Base-by-base conservation (phyloP, 345 rosid species). In the Hibiscus trionum region DNA sequence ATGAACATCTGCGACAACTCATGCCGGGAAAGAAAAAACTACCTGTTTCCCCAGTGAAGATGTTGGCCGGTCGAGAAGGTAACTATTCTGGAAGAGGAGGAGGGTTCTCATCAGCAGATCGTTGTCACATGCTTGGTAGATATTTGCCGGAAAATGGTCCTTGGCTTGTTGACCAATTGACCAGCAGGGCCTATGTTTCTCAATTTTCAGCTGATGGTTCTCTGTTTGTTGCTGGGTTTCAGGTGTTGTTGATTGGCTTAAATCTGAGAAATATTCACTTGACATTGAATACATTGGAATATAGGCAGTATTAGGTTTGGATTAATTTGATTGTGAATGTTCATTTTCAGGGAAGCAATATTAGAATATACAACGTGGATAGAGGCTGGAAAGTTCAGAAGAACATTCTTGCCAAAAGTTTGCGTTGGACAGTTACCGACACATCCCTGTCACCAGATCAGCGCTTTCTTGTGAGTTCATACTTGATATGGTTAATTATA, bases 361-460 rank as follows among this genome's bases (percentile, higher is more conserved):
- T 94, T 61, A 88, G 84, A 76, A 79, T 94, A 66, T 90, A 94
- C 76, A 77, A 94, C 79, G 97, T 88, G 15, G 95, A 90, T 63
- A 80, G 73, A 55, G 93, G 85, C 17, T 91, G 98, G 98, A 90
- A 87, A 81, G 77, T 82, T 80, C 93, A 88, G 82, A 91, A 88
- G 84, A 84, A 91, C 72, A 87, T 91, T 73, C 83, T 76, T 75
- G 84, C 95, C 11, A 90, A 86, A 84, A 88, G 84, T 78, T 80
- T 94, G 80, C 93, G 85, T 35, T 94, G 98, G 98, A 94, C 98
- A 0, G 82, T 94, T 70, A 94, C 98, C 11, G 98, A 94, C 80
- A 90, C 97, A 27, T 88, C 88, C 77, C 91, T 94, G 72, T 94
- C 97, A 27, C 95, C 98, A 26, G 90, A 94, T 75, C 91, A 88